Base-by-base conservation (phyloP, 2,329 filamentous ascomycete genomes). In the Colletotrichum sp. region DNA sequence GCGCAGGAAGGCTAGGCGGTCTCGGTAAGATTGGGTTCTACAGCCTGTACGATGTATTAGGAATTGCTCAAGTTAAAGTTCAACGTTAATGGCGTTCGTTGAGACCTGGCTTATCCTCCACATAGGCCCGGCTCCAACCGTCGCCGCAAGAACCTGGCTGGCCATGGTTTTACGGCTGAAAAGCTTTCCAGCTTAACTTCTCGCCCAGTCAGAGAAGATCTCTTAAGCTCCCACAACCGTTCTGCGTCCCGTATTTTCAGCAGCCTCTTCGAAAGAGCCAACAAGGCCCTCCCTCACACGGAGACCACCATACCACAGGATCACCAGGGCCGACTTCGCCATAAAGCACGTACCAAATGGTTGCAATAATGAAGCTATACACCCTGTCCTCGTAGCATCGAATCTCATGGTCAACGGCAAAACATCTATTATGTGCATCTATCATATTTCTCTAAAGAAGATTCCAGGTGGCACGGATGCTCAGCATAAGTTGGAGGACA, bases 191-290 rank as follows among this genome's bases (percentile, higher is more conserved):
- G 2, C 19, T 44, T 11, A 44, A 3, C 4, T n/a, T 44, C 39
- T 0, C 19, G 5, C 19, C 1, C 39, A n/a, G 39, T n/a, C 39
- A 44, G 8, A 44, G 39, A 44, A 44, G 39, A 44, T 44, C 19
- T n/a, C 39, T 44, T 0, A 44, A 44, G 9, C 39, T 44, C 39
- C 8, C 39, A 3, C 5, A 4, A 44, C 5, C 39, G 39, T 44
- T n/a, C 16, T 1, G 5, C 39, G 0, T 0, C 36, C 16, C 16
- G 8, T 39, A 8, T 39, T 39, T 3, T 16, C 6, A 36, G 1
- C 8, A 36, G 34, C 5, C 30, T 8, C 15, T n/a, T 16, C 19
- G 9, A 44, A 19, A n/a, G 39, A 44, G 16, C 16, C 4, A n/a
- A 44, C 39, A n/a, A n/a, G 39, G 39, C 39, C 39, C 39, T 44